Percentiles rank a stretch among this genome's conserved stretches.
phyloP scores from a whole-genome alignment of 495 filamentous ascomycete species.

The Wilcoxina mikolae region DNA sequence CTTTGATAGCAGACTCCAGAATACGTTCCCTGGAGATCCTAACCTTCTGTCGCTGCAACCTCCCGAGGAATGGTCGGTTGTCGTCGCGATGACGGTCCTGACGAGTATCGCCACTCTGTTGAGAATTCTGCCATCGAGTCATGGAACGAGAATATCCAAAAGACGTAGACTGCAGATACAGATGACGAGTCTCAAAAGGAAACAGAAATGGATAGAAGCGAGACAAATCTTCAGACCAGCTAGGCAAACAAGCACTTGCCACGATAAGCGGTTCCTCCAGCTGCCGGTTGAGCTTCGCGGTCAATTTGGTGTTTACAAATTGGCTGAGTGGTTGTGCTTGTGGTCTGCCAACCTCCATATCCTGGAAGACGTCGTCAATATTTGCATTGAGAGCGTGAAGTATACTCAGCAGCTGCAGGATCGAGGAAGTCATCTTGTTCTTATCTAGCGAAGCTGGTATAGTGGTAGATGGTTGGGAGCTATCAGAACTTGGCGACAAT shows the following conservation, averaged over 20 bases:
- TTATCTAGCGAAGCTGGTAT: conserved; percentile 76
- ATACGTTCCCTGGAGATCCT: conserved; percentile 86
- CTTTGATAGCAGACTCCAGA: conserved; percentile 89
- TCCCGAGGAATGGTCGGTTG: conserved; percentile 68
- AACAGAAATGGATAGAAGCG: conserved; percentile 96
- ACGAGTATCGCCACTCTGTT: conserved; percentile 60
- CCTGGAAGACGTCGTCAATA: conserved; percentile 87
- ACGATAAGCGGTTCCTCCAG: conserved; percentile 97
- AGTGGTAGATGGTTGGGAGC: conserved; percentile 34
- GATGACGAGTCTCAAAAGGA: conserved; percentile 92
- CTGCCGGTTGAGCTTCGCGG: conserved; percentile 95
- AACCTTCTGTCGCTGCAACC: conserved; percentile 91
- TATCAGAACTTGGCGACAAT: conserved; percentile 40
- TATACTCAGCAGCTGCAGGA: conserved; percentile 76
- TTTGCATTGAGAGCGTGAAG: conserved; percentile 89
- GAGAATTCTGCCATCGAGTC: conserved; percentile 90
- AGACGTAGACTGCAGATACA: conserved; percentile 94
- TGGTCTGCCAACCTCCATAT: conserved; percentile 52
- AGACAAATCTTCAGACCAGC: conserved; percentile 95
- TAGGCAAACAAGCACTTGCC: conserved; percentile 88
- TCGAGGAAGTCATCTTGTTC: conserved; percentile 67
- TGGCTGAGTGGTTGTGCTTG: conserved; percentile 74
- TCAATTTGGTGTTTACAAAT: conserved; percentile 98
- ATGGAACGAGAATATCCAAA: conserved; percentile 97
- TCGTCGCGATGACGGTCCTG: conserved; percentile 77